Conservation (phyloP, 2,329 filamentous ascomycete genomes). For the Pseudogymnoascus destructans region DNA sequence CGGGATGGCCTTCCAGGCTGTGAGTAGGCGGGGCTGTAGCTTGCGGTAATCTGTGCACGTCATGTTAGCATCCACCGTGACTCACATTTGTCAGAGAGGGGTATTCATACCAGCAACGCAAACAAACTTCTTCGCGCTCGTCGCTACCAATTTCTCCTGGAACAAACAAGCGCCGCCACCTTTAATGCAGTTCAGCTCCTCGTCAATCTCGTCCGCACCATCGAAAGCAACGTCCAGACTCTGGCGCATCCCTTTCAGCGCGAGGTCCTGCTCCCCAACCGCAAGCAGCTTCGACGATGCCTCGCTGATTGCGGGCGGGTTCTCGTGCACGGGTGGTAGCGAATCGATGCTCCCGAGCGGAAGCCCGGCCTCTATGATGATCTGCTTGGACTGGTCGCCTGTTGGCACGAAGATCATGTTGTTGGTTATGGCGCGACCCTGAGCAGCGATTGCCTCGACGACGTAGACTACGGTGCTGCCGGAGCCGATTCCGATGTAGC, state of each 20-base stretch:
- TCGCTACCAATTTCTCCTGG: constrained; percentile 92
- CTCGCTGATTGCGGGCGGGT: constrained; percentile 18
- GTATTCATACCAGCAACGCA: constrained; percentile 59
- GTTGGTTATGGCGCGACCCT: constrained; percentile 39
- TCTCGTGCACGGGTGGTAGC: constrained; percentile 22
- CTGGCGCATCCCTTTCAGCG: constrained; percentile 27
- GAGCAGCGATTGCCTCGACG: constrained; percentile 62
- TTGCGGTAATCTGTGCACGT: constrained; percentile 68
- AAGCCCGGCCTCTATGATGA: constrained; percentile 70
- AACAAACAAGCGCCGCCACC: constrained; percentile 94
- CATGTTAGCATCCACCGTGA: not conserved
- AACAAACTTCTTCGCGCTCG: constrained; percentile 71
- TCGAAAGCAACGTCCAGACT: constrained; percentile 86
- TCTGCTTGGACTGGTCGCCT: constrained; percentile 76
- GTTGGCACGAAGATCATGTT: constrained; percentile 74
- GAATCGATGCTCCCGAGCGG: constrained; percentile 43
- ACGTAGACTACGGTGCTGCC: constrained; percentile 76
- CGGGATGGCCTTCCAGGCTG: constrained; percentile 71
- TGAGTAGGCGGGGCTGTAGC: constrained; percentile 60
- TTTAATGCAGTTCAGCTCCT: constrained; percentile 92
- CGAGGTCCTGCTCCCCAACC: constrained; percentile 24
- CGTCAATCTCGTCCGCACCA: constrained; percentile 92
- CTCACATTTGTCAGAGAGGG: not conserved
- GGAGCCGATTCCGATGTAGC: constrained; percentile 65
- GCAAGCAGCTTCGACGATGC: constrained; percentile 61